phyloP scores from a whole-genome alignment of 768 basidiomycete genomes.

The Suillus ampliporus region DNA sequence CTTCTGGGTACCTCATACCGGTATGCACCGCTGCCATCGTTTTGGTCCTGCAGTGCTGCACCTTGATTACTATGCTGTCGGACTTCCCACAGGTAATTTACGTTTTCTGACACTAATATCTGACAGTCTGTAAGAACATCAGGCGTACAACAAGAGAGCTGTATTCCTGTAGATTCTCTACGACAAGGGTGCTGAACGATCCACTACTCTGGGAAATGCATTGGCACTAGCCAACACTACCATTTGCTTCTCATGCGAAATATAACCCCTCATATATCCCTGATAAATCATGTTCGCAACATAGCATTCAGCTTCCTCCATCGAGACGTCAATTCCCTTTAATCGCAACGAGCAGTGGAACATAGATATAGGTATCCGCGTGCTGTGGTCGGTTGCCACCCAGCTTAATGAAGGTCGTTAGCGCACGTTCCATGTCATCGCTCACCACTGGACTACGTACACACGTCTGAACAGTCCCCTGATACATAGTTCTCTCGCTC shows the following conservation, averaged over 20 bases:
- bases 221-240: slow-evolving; percentile 84
- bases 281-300: slow-evolving; percentile 96
- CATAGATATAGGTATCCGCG: slow-evolving; percentile 80
- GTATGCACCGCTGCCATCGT: too few species aligned
- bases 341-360: slow-evolving; percentile 79
- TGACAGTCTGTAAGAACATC: not conserved
- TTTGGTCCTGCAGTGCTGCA: too few species aligned
- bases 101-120: not conserved
- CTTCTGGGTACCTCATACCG: too few species aligned
- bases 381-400: slow-evolving; percentile 73
- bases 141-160: not conserved
- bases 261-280: slow-evolving; percentile 92
- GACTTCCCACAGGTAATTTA: not conserved
- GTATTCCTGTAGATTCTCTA: not conserved
- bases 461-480: slow-evolving; percentile 80
- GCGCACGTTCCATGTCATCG: not conserved
- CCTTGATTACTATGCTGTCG: too few species aligned
- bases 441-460: slow-evolving; percentile 48
- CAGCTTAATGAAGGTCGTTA: slow-evolving; percentile 56
- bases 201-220: slow-evolving; percentile 79
- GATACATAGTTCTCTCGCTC: slow-evolving; percentile 86
- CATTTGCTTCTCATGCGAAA: slow-evolving; percentile 94
- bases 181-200: slow-evolving; percentile 57
- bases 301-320: slow-evolving; percentile 91
- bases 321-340: slow-evolving; percentile 69